Base-by-base conservation (phyloP, 169 alveolate genomes). In the Plasmodium reichenowi region DNA sequence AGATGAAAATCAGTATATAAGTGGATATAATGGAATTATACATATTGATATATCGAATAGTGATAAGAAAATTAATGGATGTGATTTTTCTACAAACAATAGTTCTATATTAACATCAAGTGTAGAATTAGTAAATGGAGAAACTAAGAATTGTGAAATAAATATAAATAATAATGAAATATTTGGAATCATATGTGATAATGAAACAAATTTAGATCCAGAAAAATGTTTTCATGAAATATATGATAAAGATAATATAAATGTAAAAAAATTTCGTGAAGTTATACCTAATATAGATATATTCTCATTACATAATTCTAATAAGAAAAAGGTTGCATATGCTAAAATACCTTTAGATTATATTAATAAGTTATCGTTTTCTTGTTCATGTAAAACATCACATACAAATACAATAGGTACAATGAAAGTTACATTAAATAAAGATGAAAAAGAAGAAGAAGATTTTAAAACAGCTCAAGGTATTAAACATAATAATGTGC, bases 1-100 rank as follows among this genome's bases (percentile, higher is more conserved):
- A 70, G 24, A 8, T 6, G 91, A 83, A 17, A 48, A 26, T 22
- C 17, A 12, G 0, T 48, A 78, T 3, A 15, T 32, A 54, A 68
- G 58, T 5, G 91, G 91, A 4, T 83, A 68, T 63, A 83, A 83
- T 9, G 91, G 86, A 12, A 70, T 83, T 8, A n/a, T 58, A 6
- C 85, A 83, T 38, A 15, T 83, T 1, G 48, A 29, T 0, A 32
- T 83, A 22, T 12, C 83, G 1, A 83, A 15, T 13, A 68, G 45
- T 47, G 74, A 68, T 17, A 1, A 38, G 32, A 83, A 83, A 26
- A 63, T 73, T 13, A 70, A 52, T 15, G 91, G 91, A n/a, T 83
- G 91, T 70, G 91, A 83, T 58, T 83, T 83, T 62, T 45, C 91
- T 12, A 7, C 62, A 2, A 10, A 1, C 1, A 12, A 8, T 58